A percentile compares a stretch with the other conserved stretches of the same genome.
Conservation (phyloP, 352 stramenopile genomes). For the Pythium angustatum region DNA sequence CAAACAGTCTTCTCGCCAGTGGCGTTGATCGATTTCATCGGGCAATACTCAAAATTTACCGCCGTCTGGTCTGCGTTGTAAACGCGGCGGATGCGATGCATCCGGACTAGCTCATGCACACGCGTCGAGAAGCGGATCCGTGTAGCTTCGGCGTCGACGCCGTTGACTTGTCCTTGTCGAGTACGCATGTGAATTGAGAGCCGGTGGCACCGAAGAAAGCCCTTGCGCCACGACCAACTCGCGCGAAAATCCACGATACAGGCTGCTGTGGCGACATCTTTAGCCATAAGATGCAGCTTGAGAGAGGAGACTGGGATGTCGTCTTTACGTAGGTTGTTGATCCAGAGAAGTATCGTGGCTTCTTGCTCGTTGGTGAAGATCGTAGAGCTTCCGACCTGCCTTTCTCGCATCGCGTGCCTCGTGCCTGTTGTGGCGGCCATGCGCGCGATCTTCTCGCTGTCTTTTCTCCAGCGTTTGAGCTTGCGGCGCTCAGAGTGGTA, state of each 20-base stretch:
- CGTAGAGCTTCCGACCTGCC: background rate
- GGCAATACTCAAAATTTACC: conserved; percentile 2
- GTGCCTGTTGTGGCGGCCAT: no score
- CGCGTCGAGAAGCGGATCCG: background rate
- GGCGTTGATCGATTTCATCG: background rate
- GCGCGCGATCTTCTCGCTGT: conserved; percentile 5
- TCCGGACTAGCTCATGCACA: conserved; percentile 7
- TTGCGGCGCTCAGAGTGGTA: conserved; percentile 5
- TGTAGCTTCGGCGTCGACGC: background rate
- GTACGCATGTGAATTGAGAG: conserved; percentile 14
- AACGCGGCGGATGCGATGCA: no score
- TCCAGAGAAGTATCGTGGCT: conserved; percentile 4
- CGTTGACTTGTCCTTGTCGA: conserved; percentile 1
- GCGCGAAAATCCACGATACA: conserved; percentile 10
- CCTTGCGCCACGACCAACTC: conserved; percentile 5
- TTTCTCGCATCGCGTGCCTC: no score
- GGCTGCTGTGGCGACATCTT: background rate
- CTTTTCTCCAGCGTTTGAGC: conserved; percentile 1
- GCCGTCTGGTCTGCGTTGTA: conserved; percentile 12
- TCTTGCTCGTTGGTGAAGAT: background rate
- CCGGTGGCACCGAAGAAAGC: conserved; percentile 15
- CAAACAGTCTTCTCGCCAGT: conserved; percentile 8
- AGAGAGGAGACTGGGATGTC: conserved; percentile 12
- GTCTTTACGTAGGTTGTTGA: conserved; percentile 12
- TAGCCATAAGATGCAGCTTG: conserved; percentile 1